phyloP scores from a whole-genome alignment of 2,329 filamentous ascomycete species.

The Beauveria bassiana region DNA sequence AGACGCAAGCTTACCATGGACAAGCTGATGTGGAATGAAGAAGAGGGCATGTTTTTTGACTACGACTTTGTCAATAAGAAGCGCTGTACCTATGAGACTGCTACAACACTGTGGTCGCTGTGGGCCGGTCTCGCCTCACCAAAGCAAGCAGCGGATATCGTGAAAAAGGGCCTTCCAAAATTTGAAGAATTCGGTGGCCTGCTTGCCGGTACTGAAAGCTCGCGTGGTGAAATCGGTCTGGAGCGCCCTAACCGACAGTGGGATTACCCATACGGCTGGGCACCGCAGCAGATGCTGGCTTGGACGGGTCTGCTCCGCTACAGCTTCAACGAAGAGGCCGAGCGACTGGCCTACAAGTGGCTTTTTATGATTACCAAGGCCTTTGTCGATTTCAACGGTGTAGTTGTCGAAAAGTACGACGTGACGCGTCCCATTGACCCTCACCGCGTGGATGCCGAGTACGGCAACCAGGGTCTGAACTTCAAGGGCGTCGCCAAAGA shows the following conservation, averaged over 20 bases:
- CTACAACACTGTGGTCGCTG: constrained; percentile 94
- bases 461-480: constrained; percentile 91
- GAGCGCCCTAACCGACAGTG: constrained; percentile 91
- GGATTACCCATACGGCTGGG: constrained; percentile 98
- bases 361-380: constrained; percentile 97
- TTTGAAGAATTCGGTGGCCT: constrained; percentile 86
- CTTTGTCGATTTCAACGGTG: constrained; percentile 96
- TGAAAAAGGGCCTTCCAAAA: constrained; percentile 71
- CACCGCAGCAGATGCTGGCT: constrained; percentile 94
- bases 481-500: constrained; percentile 95
- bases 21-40: constrained; percentile 88
- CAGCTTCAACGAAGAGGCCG: constrained; percentile 82
- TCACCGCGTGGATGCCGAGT: constrained; percentile 92
- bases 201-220: constrained; percentile 82
- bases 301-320: constrained; percentile 92
- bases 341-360: constrained; percentile 91
- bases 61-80: constrained; percentile 80
- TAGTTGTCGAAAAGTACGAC: constrained; percentile 98
- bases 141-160: constrained; percentile 76
- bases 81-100: constrained; percentile 78
- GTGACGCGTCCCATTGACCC: constrained; percentile 85
- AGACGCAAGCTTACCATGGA: constrained; percentile 79
- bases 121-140: constrained; percentile 88
- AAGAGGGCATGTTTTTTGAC: constrained; percentile 95
- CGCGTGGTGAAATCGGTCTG: constrained; percentile 70